phyloP scores from a whole-genome alignment of 768 basidiomycete genomes.

The Xerocomus spinulosus region DNA sequence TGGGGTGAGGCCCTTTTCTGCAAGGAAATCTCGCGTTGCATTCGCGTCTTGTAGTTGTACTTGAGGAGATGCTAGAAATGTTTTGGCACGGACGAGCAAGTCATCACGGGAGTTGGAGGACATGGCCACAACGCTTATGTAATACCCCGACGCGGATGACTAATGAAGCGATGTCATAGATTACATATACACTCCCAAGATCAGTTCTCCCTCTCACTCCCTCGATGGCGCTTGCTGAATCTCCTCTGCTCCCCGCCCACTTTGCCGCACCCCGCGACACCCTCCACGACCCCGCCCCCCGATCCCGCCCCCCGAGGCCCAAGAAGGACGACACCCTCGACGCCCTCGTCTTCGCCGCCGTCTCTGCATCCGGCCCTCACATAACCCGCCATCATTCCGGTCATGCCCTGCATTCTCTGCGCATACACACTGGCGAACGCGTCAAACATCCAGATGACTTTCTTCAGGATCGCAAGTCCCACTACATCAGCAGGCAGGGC shows the following conservation, averaged over 20 bases:
- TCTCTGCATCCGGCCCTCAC: conserved; percentile 67
- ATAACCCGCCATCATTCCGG: conserved; percentile 83
- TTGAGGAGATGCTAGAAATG: conserved; percentile 65
- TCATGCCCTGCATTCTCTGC: conserved; percentile 67
- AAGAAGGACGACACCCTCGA: conserved; percentile 73
- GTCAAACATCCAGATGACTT: conserved; percentile 51
- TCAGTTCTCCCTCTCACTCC: neutral
- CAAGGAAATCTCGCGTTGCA: conserved; percentile 60
- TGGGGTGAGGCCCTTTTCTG: conserved; percentile 64
- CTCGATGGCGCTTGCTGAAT: conserved; percentile 28
- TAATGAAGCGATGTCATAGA: no score
- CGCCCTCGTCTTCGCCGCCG: conserved; percentile 74
- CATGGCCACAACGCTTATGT: no score
- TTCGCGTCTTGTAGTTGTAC: conserved; percentile 50
- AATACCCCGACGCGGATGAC: no score
- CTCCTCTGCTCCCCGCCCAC: conserved; percentile 25
- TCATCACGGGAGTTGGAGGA: no score
- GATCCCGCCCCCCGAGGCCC: conserved; percentile 39
- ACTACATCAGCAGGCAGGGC: conserved; percentile 64
- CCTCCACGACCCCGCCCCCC: conserved; percentile 63
- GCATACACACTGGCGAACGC: conserved; percentile 40
- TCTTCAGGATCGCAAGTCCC: conserved; percentile 42
- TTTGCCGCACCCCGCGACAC: conserved; percentile 38
- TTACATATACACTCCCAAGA: no score
- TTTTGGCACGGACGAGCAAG: conserved; percentile 51